These are phyloP conservation scores for Acanthamoeba castellanii DNA, from an alignment of 208 protist genomes.

Conservation along the genomic window DNA sequence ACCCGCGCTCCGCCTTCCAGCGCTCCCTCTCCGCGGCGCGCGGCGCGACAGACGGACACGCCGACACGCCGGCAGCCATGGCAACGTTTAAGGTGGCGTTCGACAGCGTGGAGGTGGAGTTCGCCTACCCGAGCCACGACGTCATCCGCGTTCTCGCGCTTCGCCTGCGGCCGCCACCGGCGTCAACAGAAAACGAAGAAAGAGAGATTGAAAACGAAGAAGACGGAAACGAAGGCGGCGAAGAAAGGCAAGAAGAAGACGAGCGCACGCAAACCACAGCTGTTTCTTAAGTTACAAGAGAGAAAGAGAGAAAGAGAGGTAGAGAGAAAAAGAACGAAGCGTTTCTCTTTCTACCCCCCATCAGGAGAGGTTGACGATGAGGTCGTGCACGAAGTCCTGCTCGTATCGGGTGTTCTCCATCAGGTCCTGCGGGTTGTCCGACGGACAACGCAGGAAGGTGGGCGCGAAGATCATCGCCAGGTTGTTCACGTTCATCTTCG, in stretches of 20 bases:
- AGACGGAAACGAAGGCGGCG: too few relatives aligned
- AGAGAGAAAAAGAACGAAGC: too few relatives aligned
- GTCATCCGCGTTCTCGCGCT: neutral
- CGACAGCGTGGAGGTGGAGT: neutral
- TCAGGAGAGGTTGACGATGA: slow-evolving; percentile 42
- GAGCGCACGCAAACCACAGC: too few relatives aligned
- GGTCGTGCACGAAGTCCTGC: slow-evolving; percentile 29
- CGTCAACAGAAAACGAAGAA: too few relatives aligned
- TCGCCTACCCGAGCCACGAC: slow-evolving; percentile 9
- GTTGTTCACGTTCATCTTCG: slow-evolving; percentile 72
- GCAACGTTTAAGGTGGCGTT: slow-evolving; percentile 1
- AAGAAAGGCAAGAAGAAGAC: too few relatives aligned
- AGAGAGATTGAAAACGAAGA: too few relatives aligned
- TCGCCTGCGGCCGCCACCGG: too few relatives aligned
- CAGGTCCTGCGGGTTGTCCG: slow-evolving; percentile 20
- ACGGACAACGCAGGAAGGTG: slow-evolving; percentile 60
- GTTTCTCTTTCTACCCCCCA: too few relatives aligned
- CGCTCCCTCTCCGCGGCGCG: neutral
- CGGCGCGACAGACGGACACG: neutral
- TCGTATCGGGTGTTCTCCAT: slow-evolving; percentile 48
- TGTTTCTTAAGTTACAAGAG: too few relatives aligned
- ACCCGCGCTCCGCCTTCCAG: neutral
- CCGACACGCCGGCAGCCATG: neutral
- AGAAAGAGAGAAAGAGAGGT: too few relatives aligned
- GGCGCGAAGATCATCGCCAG: slow-evolving; percentile 74